Base-by-base conservation (phyloP, 202 grass and related monocot genomes). In the Carex arenaria region DNA sequence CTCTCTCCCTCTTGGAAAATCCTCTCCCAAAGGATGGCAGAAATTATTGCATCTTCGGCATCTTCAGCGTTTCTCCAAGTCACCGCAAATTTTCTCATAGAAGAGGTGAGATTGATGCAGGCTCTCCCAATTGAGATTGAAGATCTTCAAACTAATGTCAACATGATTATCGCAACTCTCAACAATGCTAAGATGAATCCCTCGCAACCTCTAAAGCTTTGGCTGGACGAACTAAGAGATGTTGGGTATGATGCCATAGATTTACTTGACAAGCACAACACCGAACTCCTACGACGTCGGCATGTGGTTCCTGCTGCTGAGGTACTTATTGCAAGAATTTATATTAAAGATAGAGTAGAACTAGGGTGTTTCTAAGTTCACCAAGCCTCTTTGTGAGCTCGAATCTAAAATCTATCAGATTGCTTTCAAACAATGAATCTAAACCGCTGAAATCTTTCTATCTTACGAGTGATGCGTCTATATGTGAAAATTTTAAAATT, bases 271-370 rank as follows among this genome's bases (percentile, higher is more conserved):
- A 68, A 90, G 1, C 66, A 76, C 17, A 20, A 59, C 15, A 84
- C 84, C 0, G 90, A 92, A 73, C 3, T 22, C n/a, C 79, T 20
- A 23, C 90, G 90, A 23, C 90, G 90, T 2, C 80, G 10, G 0
- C 18, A 72, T 18, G 10, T 73, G 45, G 64, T 83, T 0, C 26
- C 2, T 34, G 32, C 32, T 34, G 3, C 32, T 34, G 3, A 34
- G 32, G 32, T 34, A 34, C 32, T 34, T 34, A 34, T 34, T 34
- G 32, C 32, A 40, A 40, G 0, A 7, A 7, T 6, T 40, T 40
- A 40, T 40, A 40, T 40, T 0, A 40, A 40, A 40, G 5, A 5
- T 26, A 26, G 26, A 26, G 26, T 26, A 26, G 26, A 26, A 26
- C 26, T 26, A 26, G 26, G 26, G 26, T 26, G 26, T 26, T 26